Base-by-base conservation (phyloP, 2,329 filamentous ascomycete genomes). In the Penicillium brasilianum region DNA sequence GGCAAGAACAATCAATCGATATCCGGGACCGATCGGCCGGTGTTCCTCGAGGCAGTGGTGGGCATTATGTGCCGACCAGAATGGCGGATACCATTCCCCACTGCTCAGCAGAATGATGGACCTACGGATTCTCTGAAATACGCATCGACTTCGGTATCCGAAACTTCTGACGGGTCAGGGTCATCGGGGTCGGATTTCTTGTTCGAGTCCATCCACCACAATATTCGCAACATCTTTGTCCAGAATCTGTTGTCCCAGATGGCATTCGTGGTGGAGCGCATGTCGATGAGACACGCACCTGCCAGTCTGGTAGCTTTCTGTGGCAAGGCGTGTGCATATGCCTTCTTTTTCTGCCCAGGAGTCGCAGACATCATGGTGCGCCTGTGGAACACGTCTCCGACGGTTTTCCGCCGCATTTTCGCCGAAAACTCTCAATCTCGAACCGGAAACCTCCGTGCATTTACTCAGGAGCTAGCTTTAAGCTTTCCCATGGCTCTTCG, bases 291-390 rank as follows among this genome's bases (percentile, higher is more conserved):
- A 52, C 90, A 92, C 70, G 87, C 87, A 10, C 85, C 87, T 41
- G 86, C 87, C 43, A 90, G 87, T 68, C 76, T 93, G 60, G 91
- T 97, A 60, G 90, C 90, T 32, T 97, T 97, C 74, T 92, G 91
- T 57, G 93, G 92, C 61, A 96, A 95, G 77, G 91, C 92, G 4
- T 94, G 91, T 71, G 93, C 93, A 1, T 97, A 96, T 76, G 93
- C 92, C 32, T 97, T 96, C 77, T 95, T 94, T 78, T 97, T 96
- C 71, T 93, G 91, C 30, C 92, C 92, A 0, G 92, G 92, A 4
- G 86, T 96, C 57, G 90, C 92, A 8, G 92, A 96, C 71, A 86
- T 96, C 54, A 82, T 97, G 52, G 86, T 94, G 28, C 87, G 92
- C 16, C 80, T 97, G 5, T 97, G 93, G 93, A 87, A 86, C 39